Base-by-base conservation (phyloP, 2,329 filamentous ascomycete genomes). In the Penicillium nordicum region DNA sequence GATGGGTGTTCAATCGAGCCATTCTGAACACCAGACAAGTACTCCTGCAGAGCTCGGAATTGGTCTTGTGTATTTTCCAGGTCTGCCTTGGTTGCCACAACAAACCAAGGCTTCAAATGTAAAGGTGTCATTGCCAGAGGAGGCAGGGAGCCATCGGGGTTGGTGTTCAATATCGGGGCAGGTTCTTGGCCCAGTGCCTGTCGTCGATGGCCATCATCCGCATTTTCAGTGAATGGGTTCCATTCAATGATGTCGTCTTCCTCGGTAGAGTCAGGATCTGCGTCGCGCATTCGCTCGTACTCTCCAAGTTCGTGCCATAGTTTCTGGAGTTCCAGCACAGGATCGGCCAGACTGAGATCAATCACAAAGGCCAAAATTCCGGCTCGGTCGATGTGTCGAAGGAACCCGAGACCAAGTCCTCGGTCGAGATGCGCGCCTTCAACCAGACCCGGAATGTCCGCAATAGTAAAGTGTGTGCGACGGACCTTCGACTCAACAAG, bases 61-160 rank as follows among this genome's bases (percentile, higher is more conserved):
- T 94, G 95, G 25, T 85, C 82, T 71, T 92, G 84, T 2, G 94
- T 96, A 3, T 82, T 83, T 4, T 87, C 84, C 53, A 96, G 72
- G 71, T 97, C 93, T 0, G 90, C 92, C 75, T 97, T 97, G 21
- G 92, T 97, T 1, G 90, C 93, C 42, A 97, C 86, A 5, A 97
- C 92, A 67, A 96, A 94, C 94, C 94, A 99, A 0, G 94, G 92
- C 77, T 99, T 99, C 34, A 84, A 84, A n/a, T 89, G 89, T 63
- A 97, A 95, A 40, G 88, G 85, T n/a, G 89, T 80, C 11, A 83
- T 76, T 25, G 74, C 73, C 34, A 82, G 72, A 25, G 76, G 79
- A 40, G 78, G 79, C 21, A 84, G 73, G 36, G 59, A 55, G 9
- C 60, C 51, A 32, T 56, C 50, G 1, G 61, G 56, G 12, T 59